Evolutionary conservation across 345 rosid species (phyloP).

Genomic region (Hibiscus mutabilis): DNA sequence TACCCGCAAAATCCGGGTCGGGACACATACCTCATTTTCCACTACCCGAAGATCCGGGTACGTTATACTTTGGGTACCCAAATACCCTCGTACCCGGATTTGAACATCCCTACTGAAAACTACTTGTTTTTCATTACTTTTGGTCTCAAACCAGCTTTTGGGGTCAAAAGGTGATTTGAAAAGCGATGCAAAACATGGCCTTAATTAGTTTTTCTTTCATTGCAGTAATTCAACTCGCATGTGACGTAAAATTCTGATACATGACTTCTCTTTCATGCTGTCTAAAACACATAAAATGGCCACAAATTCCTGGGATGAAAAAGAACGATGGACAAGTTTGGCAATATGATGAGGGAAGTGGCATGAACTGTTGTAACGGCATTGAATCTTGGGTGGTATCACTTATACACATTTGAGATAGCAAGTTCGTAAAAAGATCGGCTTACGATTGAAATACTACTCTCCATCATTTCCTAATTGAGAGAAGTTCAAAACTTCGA

Average conservation of each 20-base stretch:
- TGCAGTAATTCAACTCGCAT: conserved; percentile 16
- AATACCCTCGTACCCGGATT: too few relatives aligned
- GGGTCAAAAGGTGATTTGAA: too few relatives aligned
- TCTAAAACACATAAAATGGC: conserved; percentile 14
- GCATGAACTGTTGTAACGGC: conserved; percentile 5
- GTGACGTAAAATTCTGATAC: conserved; percentile 12
- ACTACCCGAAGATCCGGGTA: too few relatives aligned
- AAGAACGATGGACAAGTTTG: neutral
- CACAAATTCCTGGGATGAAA: conserved; percentile 18
- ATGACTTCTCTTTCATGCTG: conserved; percentile 1
- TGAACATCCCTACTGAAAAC: too few relatives aligned
- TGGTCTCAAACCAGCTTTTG: too few relatives aligned
- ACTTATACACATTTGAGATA: conserved; percentile 13
- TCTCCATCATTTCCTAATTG: conserved; percentile 43
- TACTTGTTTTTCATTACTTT: too few relatives aligned
- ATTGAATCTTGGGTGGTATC: conserved; percentile 12
- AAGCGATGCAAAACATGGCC: too few relatives aligned
- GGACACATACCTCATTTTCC: too few relatives aligned
- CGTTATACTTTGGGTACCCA: too few relatives aligned
- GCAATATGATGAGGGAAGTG: neutral
- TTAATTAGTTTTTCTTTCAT: conserved; percentile 8
- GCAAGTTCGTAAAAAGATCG: conserved; percentile 1
- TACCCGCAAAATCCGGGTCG: too few relatives aligned
- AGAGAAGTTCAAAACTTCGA: conserved; percentile 60
- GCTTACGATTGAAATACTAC: neutral